Evolutionary conservation across 2,329 filamentous ascomycete genomes (phyloP).

Genomic region (Blumeria graminis): DNA sequence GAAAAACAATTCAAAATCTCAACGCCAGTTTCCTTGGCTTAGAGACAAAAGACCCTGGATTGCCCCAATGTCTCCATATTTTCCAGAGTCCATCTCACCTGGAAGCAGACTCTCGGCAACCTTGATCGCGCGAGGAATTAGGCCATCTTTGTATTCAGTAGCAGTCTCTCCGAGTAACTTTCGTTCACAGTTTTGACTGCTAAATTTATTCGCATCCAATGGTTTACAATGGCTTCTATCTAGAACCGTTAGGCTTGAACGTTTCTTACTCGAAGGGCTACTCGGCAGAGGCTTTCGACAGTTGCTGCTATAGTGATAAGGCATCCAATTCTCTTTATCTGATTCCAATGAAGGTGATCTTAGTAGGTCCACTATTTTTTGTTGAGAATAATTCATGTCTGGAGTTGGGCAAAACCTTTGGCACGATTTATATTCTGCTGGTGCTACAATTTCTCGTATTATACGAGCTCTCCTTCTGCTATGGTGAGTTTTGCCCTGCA

Average conservation of each 20-base stretch:
- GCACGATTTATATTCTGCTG: constrained; percentile 37
- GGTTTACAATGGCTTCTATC: constrained; percentile 11
- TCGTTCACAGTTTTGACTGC: constrained; percentile 8
- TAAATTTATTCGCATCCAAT: constrained; percentile 9
- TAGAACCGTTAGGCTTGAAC: constrained; percentile 8
- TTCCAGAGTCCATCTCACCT: constrained; percentile 38
- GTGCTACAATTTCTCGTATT: constrained; percentile 14
- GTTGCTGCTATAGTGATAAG: constrained; percentile 23
- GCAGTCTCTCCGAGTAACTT: constrained; percentile 14
- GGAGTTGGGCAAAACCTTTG: constrained; percentile 35
- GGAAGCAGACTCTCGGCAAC: constrained; percentile 57
- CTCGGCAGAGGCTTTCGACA: constrained; percentile 15
- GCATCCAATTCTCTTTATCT: constrained; percentile 84
- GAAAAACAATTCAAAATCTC: neutral
- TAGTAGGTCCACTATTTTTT: constrained; percentile 17
- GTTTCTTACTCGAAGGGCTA: constrained; percentile 8
- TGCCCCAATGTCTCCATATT: constrained; percentile 65
- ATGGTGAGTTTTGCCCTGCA: neutral
- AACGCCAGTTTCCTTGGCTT: constrained; percentile 74
- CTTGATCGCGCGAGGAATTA: constrained; percentile 20
- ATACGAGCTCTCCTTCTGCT: neutral
- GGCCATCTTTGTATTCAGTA: constrained; percentile 29
- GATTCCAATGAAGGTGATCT: constrained; percentile 42
- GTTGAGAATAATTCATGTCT: constrained; percentile 23
- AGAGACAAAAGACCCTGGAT: constrained; percentile 72